phyloP scores from a whole-genome alignment of 305 asterid species.

The Andrographis paniculata region DNA sequence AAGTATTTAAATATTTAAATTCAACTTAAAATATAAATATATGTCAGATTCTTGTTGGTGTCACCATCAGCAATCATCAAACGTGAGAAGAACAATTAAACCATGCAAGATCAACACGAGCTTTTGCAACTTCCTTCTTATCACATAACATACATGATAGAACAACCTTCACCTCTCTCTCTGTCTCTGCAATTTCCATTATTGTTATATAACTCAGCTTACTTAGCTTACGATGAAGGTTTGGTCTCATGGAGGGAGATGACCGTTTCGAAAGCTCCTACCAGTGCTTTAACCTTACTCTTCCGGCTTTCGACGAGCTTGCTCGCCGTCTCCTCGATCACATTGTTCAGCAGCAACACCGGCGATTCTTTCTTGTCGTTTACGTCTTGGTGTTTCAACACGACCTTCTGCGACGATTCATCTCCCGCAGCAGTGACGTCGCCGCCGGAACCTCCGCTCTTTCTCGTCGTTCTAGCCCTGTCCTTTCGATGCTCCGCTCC shows the following conservation, averaged over 20 bases:
- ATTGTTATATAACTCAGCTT: background rate
- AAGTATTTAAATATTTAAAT: too few relatives aligned
- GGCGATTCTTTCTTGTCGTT: slow-evolving; percentile 69
- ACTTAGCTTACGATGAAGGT: slow-evolving; percentile 38
- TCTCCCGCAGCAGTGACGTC: slow-evolving; percentile 16
- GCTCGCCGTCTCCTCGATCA: slow-evolving; percentile 87
- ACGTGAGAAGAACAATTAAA: too few relatives aligned
- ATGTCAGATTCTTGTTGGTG: too few relatives aligned
- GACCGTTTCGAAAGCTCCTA: slow-evolving; percentile 90
- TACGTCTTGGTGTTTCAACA: slow-evolving; percentile 63
- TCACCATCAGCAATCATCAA: too few relatives aligned
- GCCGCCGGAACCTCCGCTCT: slow-evolving; percentile 27
- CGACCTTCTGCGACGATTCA: slow-evolving; percentile 31
- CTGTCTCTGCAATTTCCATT: background rate
- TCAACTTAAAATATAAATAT: too few relatives aligned
- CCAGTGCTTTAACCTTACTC: slow-evolving; percentile 88
- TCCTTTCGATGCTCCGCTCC: slow-evolving; percentile 21
- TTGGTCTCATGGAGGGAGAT: slow-evolving; percentile 72
- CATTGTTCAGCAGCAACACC: slow-evolving; percentile 62
- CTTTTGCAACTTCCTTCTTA: too few relatives aligned
- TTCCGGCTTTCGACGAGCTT: slow-evolving; percentile 79
- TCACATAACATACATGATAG: too few relatives aligned
- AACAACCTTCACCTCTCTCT: too few relatives aligned
- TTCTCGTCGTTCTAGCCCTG: slow-evolving; percentile 7
- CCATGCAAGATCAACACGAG: too few relatives aligned